Base-by-base conservation (phyloP, 2,329 filamentous ascomycete genomes). In the Zelopaecilomyces penicillatus region DNA sequence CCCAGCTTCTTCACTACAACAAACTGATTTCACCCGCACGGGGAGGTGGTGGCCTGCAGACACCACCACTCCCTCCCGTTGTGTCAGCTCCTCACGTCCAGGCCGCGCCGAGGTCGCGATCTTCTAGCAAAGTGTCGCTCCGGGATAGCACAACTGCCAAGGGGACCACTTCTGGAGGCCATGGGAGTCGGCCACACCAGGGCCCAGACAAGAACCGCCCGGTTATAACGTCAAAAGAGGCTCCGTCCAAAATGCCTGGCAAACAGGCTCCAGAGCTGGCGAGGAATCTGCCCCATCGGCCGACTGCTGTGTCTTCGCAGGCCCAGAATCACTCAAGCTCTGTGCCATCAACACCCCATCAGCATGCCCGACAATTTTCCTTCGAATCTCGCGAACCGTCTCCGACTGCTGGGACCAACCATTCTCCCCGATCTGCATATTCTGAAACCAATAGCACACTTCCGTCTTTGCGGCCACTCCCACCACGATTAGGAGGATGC, bases 291-390 rank as follows among this genome's bases (percentile, higher is more conserved):
- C 55, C 59, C 38, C 60, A 52, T 42, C 52, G 59, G 52, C 53
- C 58, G 47, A 46, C 58, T 26, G 50, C 58, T 35, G 53, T 57
- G 5, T 57, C 58, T 32, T 54, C 55, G 28, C 57, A 62, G 41
- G 58, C 55, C 29, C 61, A 64, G 44, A 57, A 66, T 10, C 75
- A 94, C 60, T 94, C 91, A 27, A 95, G 77, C 61, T 97, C 91
- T 6, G 87, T 96, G 40, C 91, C 91, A 1, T 94, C 91, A 1
- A 97, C 91, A 3, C 93, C 91, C 6, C 87, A 91, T 59, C 90
- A 96, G 63, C 85, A 87, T 65, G 80, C 89, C 52, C 82, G 88
- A 47, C 83, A 90, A 57, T 85, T 93, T 58, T 85, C 85, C 3
- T 86, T 85, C 57, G 80, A 82, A 60, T 93, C 89, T 39, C 78